Percentiles rank a stretch among this genome's conserved stretches.
These are phyloP conservation scores for Trichophyton schoenleinii DNA, from an alignment of 2,329 filamentous ascomycete genomes.

Conservation along the genomic window DNA sequence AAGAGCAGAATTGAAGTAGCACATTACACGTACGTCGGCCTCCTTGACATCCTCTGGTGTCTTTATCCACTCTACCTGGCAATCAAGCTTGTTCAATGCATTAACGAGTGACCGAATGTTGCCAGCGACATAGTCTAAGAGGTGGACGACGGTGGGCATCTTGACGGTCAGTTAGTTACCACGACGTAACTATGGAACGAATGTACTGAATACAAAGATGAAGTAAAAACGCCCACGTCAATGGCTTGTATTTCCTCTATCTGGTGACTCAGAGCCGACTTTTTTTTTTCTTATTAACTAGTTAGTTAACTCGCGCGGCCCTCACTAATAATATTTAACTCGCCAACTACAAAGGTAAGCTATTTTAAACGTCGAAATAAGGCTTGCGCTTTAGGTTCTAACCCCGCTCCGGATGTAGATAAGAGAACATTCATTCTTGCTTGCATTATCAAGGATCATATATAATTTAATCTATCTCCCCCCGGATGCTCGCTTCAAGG, in stretches of 20 bases:
- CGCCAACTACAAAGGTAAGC: not conserved
- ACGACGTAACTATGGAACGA: not conserved
- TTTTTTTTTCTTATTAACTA: not conserved
- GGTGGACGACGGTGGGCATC: slow-evolving; percentile 40
- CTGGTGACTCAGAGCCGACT: not conserved
- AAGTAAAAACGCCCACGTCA: too few species aligned
- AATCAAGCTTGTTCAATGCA: slow-evolving; percentile 91
- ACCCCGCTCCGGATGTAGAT: not conserved
- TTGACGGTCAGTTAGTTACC: not conserved
- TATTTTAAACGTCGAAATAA: not conserved
- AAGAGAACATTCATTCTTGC: not conserved
- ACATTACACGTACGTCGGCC: slow-evolving; percentile 55
- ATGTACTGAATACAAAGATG: not conserved
- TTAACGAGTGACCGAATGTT: slow-evolving; percentile 95
- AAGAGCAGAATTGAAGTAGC: not conserved
- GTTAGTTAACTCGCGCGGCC: not conserved
- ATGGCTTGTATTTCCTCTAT: not conserved
- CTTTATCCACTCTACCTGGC: slow-evolving; percentile 82
- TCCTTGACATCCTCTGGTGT: slow-evolving; percentile 70
- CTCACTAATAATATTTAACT: not conserved
- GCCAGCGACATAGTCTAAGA: slow-evolving; percentile 80
- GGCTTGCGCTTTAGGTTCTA: not conserved
- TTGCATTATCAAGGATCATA: not conserved
- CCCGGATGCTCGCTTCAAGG: not conserved
- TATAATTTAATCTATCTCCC: not conserved